phyloP scores from a whole-genome alignment of 768 basidiomycete genomes.

The Panus rudis region DNA sequence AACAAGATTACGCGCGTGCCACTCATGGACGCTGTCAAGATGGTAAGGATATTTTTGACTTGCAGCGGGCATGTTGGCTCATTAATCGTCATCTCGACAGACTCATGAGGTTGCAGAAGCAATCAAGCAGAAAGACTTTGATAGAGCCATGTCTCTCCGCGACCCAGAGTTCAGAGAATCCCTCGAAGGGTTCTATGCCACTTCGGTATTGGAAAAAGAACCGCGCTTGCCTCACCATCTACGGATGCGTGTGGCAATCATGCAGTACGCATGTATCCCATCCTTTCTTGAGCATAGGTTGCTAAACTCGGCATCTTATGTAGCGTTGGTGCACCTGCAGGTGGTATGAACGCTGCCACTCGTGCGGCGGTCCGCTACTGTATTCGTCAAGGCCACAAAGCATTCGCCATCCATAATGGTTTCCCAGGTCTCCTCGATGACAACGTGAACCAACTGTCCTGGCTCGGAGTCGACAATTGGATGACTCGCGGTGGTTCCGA shows the following conservation, averaged over 20 bases:
- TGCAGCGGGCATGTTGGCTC: not conserved
- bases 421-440: constrained; percentile 93
- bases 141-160: constrained; percentile 78
- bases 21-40: constrained; percentile 86
- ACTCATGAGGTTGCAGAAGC: constrained; percentile 82
- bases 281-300: constrained; percentile 7
- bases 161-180: constrained; percentile 90
- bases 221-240: constrained; percentile 31
- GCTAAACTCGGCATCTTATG: not conserved
- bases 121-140: constrained; percentile 78
- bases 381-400: constrained; percentile 83
- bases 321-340: constrained; percentile 94
- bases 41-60: constrained; percentile 41
- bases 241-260: constrained; percentile 75
- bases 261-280: constrained; percentile 56
- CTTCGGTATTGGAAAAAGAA: constrained; percentile 48
- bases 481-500: constrained; percentile 94
- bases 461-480: constrained; percentile 98
- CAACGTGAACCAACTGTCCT: constrained; percentile 76
- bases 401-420: constrained; percentile 92
- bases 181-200: constrained; percentile 77
- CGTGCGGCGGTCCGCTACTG: constrained; percentile 93
- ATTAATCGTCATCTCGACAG: constrained; percentile 30
- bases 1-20: constrained; percentile 93
- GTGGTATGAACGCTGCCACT: constrained; percentile 98